Base-by-base conservation (phyloP, 352 stramenopile genomes). In the Phytophthora agathidicida region DNA sequence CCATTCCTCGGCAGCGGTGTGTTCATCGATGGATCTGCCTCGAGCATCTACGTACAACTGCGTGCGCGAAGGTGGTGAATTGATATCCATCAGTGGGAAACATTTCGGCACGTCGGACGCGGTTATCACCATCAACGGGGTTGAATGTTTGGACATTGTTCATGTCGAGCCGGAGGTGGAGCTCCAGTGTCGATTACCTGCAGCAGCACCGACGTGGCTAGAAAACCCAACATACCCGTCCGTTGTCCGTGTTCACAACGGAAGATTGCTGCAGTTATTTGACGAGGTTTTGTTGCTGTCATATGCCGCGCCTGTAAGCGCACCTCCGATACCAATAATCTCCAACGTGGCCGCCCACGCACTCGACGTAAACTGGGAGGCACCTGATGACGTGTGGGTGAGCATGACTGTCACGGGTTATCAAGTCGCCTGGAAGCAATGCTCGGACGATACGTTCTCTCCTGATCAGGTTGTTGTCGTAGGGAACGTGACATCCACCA, bases 401-500 rank as follows among this genome's bases (percentile, higher is more conserved):
- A 71, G 67, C 20, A 86, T 96, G 72, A 88, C 85, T 3, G 76
- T 88, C 46, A 97, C 91, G 2, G 90, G 90, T 4, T 97, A 97
- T 56, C 68, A 58, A 5, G 61, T 97, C 10, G 63, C 59, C 17
- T 94, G 80, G 70, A 84, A 85, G 32, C 31, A 36, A 19, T 87
- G 71, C 39, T 30, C 36, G 0, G 65, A 75, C 30, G 58, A 52
- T n/a, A 9, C 9, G 17, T 86, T 85, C 27, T 58, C 61, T 7
- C 28, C 41, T 7, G 43, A 54, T 9, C 57, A 81, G 27, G 37
- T 33, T 11, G 36, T 86, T 7, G 57, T 83, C 7, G 78, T 97
- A 16, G 91, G 92, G 2, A 98, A 98, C 48, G 83, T 98, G 31
- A 98, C 92, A n/a, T 93, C 77, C 4, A 98, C 93, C 5, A 97